Conservation (phyloP, 176 grass and related monocot species). For the Oryza officinalis region DNA sequence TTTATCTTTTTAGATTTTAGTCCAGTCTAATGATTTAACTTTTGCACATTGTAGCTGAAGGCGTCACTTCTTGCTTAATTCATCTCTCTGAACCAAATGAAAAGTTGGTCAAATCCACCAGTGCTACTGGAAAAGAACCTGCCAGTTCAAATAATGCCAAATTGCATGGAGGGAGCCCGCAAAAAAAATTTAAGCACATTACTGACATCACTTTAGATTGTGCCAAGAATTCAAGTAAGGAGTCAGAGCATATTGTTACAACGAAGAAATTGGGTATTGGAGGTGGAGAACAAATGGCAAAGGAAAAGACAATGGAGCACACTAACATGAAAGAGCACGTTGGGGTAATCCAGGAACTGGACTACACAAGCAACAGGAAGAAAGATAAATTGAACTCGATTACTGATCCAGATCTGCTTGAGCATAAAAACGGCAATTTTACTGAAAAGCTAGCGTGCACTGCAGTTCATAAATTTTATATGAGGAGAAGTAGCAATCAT, state of each 20-base stretch:
- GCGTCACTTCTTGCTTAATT: conserved; percentile 3
- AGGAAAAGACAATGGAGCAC: not conserved
- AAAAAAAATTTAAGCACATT: conserved; percentile 32
- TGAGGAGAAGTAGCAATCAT: conserved; percentile 39
- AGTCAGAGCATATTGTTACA: not conserved
- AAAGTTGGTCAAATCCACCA: not conserved
- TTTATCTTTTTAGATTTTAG: not conserved
- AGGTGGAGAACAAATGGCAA: not conserved
- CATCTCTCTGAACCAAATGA: conserved; percentile 25
- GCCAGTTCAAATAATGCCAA: conserved; percentile 6
- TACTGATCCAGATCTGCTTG: not conserved
- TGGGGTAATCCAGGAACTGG: conserved; percentile 3
- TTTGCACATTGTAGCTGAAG: conserved; percentile 27
- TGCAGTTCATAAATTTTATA: conserved; percentile 41
- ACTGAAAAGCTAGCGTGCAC: conserved; percentile 13
- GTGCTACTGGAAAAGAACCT: not conserved
- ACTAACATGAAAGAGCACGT: not conserved
- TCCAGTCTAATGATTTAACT: conserved; percentile 2
- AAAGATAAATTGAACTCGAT: not conserved
- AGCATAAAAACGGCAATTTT: conserved; percentile 24
- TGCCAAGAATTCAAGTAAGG: not conserved
- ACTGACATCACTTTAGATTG: not conserved
- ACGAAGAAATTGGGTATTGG: not conserved
- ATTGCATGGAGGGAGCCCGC: conserved; percentile 30
- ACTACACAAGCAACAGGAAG: not conserved